Conservation (phyloP, 441 rosid genomes). For the Metrosideros polymorpha region DNA sequence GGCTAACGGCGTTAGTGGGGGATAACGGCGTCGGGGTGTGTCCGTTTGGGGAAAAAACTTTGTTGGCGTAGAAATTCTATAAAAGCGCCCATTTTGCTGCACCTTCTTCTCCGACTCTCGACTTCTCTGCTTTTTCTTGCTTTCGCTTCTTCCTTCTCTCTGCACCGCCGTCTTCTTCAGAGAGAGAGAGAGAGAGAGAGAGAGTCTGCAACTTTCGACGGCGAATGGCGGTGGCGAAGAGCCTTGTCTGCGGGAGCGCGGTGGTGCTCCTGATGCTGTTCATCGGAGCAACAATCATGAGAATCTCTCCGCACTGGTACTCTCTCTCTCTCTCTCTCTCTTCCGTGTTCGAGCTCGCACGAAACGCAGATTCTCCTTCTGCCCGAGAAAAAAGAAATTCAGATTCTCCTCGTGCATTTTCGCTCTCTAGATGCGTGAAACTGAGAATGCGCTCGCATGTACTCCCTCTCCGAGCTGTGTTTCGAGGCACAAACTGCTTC, state of each 20-base stretch:
- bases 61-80: conserved; percentile 16
- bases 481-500: background rate
- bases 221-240: conserved; percentile 24
- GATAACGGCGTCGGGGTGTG: background rate
- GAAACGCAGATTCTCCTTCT: background rate
- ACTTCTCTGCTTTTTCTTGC: background rate
- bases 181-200: background rate
- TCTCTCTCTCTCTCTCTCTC: background rate
- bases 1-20: conserved; percentile 11
- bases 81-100: conserved; percentile 23
- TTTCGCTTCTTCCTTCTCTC: background rate
- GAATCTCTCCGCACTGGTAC: conserved; percentile 14
- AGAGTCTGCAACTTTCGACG: background rate
- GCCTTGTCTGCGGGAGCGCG: conserved; percentile 5
- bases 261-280: conserved; percentile 21
- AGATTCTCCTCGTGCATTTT: background rate
- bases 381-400: background rate
- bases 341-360: background rate
- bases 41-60: background rate
- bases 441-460: background rate
- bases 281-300: conserved; percentile 20
- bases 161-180: background rate
- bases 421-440: background rate
- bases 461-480: background rate
- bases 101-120: conserved; percentile 11